Percentiles rank a stretch among this genome's conserved stretches.
Conservation (phyloP, 2,329 filamentous ascomycete species). For the Cladosporium cucumerinum region DNA sequence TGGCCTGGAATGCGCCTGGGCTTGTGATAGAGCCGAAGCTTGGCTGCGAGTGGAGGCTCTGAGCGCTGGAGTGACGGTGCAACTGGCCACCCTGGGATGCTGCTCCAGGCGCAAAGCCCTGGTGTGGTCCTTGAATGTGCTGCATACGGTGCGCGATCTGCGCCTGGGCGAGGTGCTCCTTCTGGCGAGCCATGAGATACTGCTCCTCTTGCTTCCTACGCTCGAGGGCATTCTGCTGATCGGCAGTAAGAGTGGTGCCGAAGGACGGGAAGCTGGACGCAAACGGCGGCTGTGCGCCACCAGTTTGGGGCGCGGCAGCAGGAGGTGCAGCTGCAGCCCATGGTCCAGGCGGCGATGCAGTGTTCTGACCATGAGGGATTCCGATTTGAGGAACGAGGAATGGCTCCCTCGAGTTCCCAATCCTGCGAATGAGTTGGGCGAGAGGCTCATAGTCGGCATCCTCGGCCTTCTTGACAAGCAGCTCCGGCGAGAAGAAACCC, state of each 20-base stretch:
- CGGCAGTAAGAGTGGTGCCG: conserved; percentile 90
- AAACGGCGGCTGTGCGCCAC: conserved; percentile 69
- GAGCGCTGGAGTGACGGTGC: conserved; percentile 91
- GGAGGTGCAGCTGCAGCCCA: conserved; percentile 38
- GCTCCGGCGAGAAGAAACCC: conserved; percentile 91
- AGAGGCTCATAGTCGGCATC: conserved; percentile 92
- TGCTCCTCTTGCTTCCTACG: conserved; percentile 97
- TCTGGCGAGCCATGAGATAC: conserved; percentile 91
- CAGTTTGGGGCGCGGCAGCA: conserved; percentile 32
- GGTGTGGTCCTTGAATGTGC: conserved; percentile 56
- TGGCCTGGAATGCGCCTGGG: conserved; percentile 65
- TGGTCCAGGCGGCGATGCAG: conserved; percentile 30
- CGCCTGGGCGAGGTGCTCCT: conserved; percentile 86
- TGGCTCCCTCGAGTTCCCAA: conserved; percentile 94
- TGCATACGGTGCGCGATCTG: conserved; percentile 73
- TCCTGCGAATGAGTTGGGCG: conserved; percentile 88
- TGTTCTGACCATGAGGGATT: conserved; percentile 71
- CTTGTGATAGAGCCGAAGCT: conserved; percentile 94
- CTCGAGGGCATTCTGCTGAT: conserved; percentile 96
- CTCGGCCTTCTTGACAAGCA: conserved; percentile 92
- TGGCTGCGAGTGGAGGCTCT: conserved; percentile 94
- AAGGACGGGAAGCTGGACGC: conserved; percentile 94
- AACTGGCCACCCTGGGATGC: conserved; percentile 55
- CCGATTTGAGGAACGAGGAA: conserved; percentile 97
- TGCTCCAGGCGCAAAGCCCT: conserved; percentile 35